Evolutionary conservation across 805 yeast species (phyloP).

Genomic region (Tetrapisispora nanseiensis): DNA sequence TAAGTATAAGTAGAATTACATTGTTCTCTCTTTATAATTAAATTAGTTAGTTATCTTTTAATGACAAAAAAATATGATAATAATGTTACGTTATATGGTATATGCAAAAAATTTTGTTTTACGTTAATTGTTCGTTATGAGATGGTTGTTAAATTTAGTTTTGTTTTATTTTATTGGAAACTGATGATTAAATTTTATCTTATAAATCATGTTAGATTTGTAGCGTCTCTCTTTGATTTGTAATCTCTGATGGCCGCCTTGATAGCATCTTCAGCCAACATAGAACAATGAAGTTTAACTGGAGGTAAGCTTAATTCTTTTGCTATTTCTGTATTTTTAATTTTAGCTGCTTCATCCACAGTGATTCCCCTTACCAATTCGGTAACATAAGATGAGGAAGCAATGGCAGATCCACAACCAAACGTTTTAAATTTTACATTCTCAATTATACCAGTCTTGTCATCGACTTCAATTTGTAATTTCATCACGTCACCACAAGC

Average conservation of each 20-base stretch:
- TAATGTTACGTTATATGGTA: not conserved
- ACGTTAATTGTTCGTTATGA: not conserved
- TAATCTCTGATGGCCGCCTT: slow-evolving; percentile 94
- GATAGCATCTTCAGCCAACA: slow-evolving; percentile 98
- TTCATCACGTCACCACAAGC: slow-evolving; percentile 99
- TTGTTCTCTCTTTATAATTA: too few relatives aligned
- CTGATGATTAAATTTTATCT: not conserved
- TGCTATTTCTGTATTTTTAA: slow-evolving; percentile 90
- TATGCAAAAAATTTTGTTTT: too few relatives aligned
- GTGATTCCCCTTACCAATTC: slow-evolving; percentile 91
- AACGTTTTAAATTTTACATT: slow-evolving; percentile 96
- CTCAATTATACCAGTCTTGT: slow-evolving; percentile 76
- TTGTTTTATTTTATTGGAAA: not conserved
- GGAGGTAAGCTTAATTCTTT: slow-evolving; percentile 92
- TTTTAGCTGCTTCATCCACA: slow-evolving; percentile 82
- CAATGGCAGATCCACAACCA: slow-evolving; percentile 98
- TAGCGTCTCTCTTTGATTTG: slow-evolving; percentile 55
- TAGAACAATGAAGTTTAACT: slow-evolving; percentile 94
- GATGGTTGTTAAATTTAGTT: not conserved
- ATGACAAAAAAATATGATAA: too few relatives aligned
- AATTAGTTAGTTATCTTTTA: too few relatives aligned
- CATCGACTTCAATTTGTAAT: slow-evolving; percentile 86
- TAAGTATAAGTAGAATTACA: too few relatives aligned
- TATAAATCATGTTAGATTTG: slow-evolving; percentile 3
- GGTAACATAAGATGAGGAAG: slow-evolving; percentile 88